These are phyloP conservation scores for Hypholoma sublateritium DNA, from an alignment of 768 basidiomycete species.

Conservation along the genomic window DNA sequence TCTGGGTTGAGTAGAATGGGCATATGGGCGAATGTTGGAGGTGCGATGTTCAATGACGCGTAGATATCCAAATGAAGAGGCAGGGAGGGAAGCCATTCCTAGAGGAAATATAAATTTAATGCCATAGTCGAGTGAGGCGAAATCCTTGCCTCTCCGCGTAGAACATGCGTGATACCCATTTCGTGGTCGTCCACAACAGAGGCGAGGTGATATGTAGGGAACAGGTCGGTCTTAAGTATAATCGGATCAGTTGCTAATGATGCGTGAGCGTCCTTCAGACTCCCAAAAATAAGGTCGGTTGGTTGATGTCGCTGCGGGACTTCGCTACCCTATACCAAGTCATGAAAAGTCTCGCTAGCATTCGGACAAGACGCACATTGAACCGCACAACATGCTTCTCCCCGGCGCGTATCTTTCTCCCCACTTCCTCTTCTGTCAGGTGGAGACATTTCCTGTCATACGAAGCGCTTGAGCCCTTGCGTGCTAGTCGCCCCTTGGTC, in stretches of 20 bases:
- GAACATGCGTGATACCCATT: constrained; percentile 95
- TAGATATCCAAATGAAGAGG: constrained; percentile 76
- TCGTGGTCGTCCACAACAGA: constrained; percentile 94
- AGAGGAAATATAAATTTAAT: background rate
- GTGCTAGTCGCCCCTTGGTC: constrained; percentile 69
- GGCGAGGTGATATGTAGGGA: constrained; percentile 96
- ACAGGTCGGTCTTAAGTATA: constrained; percentile 87
- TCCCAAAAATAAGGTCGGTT: constrained; percentile 75
- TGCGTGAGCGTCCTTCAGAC: constrained; percentile 69
- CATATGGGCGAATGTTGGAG: constrained; percentile 88
- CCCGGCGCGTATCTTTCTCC: constrained; percentile 68
- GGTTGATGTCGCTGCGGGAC: constrained; percentile 51
- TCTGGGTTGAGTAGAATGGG: constrained; percentile 89
- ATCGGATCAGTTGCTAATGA: constrained; percentile 89
- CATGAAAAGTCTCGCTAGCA: background rate
- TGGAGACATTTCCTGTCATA: constrained; percentile 91
- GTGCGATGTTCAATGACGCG: constrained; percentile 63
- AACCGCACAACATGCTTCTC: constrained; percentile 84
- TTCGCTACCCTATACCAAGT: constrained; percentile 35
- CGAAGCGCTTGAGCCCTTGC: constrained; percentile 70
- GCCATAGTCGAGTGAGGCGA: background rate
- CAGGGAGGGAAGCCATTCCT: background rate
- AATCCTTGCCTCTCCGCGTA: constrained; percentile 82
- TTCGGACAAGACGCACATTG: constrained; percentile 55
- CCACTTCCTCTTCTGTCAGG: constrained; percentile 83